These are phyloP conservation scores for Hapsidospora chrysogenum DNA, from an alignment of 495 filamentous ascomycete genomes.

Conservation along the genomic window DNA sequence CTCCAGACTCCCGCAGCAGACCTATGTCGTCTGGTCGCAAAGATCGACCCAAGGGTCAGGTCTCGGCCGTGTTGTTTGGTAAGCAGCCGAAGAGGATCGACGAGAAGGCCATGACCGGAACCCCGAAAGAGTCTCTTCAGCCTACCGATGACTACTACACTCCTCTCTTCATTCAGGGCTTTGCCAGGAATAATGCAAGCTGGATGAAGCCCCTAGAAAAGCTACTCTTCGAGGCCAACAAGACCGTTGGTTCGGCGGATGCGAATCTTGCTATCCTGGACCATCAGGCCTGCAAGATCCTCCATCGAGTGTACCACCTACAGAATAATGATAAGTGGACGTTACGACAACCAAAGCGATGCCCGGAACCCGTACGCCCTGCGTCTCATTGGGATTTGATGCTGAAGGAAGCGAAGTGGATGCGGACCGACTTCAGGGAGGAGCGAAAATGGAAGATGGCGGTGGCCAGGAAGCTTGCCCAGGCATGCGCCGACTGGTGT, in stretches of 20 bases:
- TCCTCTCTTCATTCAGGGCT: slow-evolving; percentile 59
- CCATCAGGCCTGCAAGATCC: slow-evolving; percentile 63
- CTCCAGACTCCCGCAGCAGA: slow-evolving; percentile 28
- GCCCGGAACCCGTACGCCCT: slow-evolving; percentile 58
- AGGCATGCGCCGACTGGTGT: slow-evolving; percentile 69
- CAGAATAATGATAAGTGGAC: slow-evolving; percentile 86
- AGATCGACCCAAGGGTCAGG: slow-evolving; percentile 44
- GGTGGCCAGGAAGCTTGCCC: slow-evolving; percentile 56
- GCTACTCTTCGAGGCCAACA: slow-evolving; percentile 57
- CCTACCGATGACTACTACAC: slow-evolving; percentile 58
- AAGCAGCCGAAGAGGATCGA: slow-evolving; percentile 28
- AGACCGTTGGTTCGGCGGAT: slow-evolving; percentile 65
- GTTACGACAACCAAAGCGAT: slow-evolving; percentile 66
- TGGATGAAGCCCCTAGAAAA: slow-evolving; percentile 46
- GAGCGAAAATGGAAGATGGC: slow-evolving; percentile 88
- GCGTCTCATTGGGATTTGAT: slow-evolving; percentile 71
- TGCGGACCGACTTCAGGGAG: slow-evolving; percentile 87
- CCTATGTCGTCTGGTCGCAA: slow-evolving; percentile 40
- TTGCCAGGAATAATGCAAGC: slow-evolving; percentile 36
- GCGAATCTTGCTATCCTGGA: slow-evolving; percentile 63
- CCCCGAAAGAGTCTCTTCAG: slow-evolving; percentile 21
- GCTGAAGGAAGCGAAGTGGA: slow-evolving; percentile 87
- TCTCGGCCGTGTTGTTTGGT: slow-evolving; percentile 70
- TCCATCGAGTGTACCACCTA: slow-evolving; percentile 72
- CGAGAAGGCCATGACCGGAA: slow-evolving; percentile 13